Conservation (phyloP, 257 asterid species). For the Nicotiana noctiflora region DNA sequence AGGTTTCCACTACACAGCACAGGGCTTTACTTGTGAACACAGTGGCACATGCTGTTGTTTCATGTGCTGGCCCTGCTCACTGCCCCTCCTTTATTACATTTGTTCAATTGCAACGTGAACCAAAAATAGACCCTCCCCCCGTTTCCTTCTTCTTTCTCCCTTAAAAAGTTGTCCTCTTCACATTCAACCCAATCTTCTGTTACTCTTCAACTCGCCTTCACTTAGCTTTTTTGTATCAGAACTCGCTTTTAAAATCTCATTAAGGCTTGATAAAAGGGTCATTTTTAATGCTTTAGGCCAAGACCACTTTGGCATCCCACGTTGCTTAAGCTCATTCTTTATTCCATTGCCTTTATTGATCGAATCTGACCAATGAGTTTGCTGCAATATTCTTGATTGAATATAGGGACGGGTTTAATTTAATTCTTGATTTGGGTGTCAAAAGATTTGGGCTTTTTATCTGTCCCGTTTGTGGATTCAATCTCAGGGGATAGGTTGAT, state of each 20-base stretch:
- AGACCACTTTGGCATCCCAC: neutral
- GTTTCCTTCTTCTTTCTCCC: neutral
- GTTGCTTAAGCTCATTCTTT: neutral
- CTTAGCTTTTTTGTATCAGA: too few species aligned
- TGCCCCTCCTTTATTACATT: constrained; percentile 19
- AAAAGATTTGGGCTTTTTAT: too few species aligned
- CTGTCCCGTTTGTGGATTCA: constrained; percentile 18
- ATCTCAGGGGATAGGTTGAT: constrained; percentile 19
- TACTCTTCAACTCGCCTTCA: neutral
- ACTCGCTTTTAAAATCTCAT: neutral
- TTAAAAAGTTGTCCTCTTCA: constrained; percentile 21
- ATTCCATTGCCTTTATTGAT: neutral
- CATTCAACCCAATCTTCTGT: neutral
- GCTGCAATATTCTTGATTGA: neutral
- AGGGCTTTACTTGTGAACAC: neutral
- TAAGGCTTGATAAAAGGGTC: neutral
- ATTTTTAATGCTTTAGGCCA: neutral
- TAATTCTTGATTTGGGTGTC: constrained; percentile 21
- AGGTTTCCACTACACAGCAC: neutral
- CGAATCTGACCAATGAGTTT: constrained; percentile 15
- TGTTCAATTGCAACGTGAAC: constrained; percentile 18
- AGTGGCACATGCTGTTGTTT: constrained; percentile 24
- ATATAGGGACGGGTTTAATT: constrained; percentile 1
- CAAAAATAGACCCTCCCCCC: constrained; percentile 6
- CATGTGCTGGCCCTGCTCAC: constrained; percentile 19